Base-by-base conservation (phyloP, 768 basidiomycete species). In the Mycena belliarum region DNA sequence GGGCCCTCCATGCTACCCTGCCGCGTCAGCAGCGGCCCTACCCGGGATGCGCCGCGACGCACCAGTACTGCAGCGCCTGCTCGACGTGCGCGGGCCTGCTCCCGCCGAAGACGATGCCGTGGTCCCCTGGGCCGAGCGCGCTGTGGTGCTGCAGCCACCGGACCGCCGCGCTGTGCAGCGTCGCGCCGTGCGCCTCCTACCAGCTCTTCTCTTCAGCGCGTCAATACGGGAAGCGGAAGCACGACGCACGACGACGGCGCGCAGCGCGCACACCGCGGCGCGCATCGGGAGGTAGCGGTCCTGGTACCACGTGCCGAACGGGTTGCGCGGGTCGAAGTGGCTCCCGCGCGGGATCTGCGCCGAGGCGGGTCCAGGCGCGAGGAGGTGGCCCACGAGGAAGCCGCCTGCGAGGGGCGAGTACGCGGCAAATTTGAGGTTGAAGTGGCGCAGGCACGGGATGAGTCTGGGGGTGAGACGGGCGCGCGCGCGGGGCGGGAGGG, bases 81-180 rank as follows among this genome's bases (percentile, higher is more conserved):
- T 33, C 32, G 10, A 63, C 47, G 11, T 82, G 80, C 6, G 65
- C 68, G 7, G 68, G 70, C 7, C 71, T 77, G 61, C 75, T 76
- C n/a, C 78, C 79, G 7, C 81, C 81, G 11, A 80, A 65, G 37
- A 81, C 76, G 14, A 80, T 68, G 2, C 79, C 82, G 9, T 52
- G 61, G 46, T 82, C 81, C 12, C 55, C 46, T 0, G 72, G 72
- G 10, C 59, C 64, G 20, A 83, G 66, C 4, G 65, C 63, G 6
- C 77, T 80, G 57, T 83, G 82, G 55, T 83, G 75, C 65, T 82
- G 78, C 55, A 74, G 69, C 82, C 82, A 83, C 10, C 82, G 68
- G 40, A 81, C 66, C 1, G 80, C 79, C 6, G 81, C 75, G 60
- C 78, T 74, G 9, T 75, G 73, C 15, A 82, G 70, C 7, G 66